Evolutionary conservation across 2,329 filamentous ascomycete genomes (phyloP), one percentile per base, ranked within the genome.

Genomic region (Tothia fuscella): DNA sequence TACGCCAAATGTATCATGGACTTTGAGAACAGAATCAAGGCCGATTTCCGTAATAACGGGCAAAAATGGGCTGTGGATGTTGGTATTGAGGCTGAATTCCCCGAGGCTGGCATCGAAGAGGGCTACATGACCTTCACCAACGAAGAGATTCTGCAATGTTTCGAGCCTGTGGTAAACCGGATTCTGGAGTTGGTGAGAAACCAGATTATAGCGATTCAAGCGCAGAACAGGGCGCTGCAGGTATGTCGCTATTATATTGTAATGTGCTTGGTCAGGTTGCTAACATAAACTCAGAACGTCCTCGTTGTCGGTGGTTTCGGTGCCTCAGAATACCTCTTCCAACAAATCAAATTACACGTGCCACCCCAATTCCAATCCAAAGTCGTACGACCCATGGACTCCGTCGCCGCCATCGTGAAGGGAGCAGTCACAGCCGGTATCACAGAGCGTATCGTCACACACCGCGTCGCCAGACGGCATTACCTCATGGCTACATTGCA

Each of bases 1-100:
- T 96, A 96, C 62, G 89, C 89, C 51, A 96, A 96, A 68, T 96
- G 89, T 62, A 96, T 98, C 64, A 96, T 96, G 89, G 91, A 98
- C 65, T 98, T 98, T 56, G 91, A 98, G 70, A 96, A 96, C 74
- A 74, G 91, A 61, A 95, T 98, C 74, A 98, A 98, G 72, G 91
- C 91, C 38, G 91, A 96, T 63, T 98, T 98, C 80, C 79, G 91
- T 50, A 96, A 96, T 69, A 96, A 95, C 62, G 88, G 89, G 38
- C 89, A 96, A 64, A 96, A 96, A 63, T 96, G 91, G 91, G 91
- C 91, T 33, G 88, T 96, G 16, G 91, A 98, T 59, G 91, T 98
- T 38, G 91, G 91, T 57, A 96, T 98, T 55, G 91, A 98, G 69
- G 87, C 89, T 32, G 91, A 96, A 58, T 96, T 93, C 67, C 89